Conservation (phyloP, 2,329 filamentous ascomycete species). For the Daldinia eschscholtzii region DNA sequence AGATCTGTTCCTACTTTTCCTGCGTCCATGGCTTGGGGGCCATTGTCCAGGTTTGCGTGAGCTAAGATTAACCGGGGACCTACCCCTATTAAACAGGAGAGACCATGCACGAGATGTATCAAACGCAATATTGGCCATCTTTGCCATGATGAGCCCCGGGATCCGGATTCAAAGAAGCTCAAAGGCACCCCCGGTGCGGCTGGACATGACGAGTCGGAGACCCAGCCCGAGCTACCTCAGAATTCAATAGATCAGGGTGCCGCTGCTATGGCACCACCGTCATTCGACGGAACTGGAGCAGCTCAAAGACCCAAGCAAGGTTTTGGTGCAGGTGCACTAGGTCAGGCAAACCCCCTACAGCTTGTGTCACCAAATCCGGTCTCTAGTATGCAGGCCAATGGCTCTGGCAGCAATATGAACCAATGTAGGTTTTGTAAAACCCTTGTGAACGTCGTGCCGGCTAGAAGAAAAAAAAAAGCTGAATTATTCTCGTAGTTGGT, state of each 20-base stretch:
- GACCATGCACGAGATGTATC: constrained; percentile 96
- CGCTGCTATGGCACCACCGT: constrained; percentile 68
- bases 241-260: constrained; percentile 67
- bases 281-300: constrained; percentile 56
- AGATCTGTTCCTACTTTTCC: constrained; percentile 51
- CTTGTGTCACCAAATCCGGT: constrained; percentile 79
- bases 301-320: constrained; percentile 59
- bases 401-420: constrained; percentile 74
- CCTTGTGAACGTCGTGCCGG: constrained; percentile 48
- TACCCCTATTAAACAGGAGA: constrained; percentile 72
- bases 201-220: constrained; percentile 71
- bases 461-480: constrained; percentile 42
- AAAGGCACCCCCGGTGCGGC: constrained; percentile 74
- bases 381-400: constrained; percentile 74
- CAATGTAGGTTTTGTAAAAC: constrained; percentile 73
- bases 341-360: constrained; percentile 69
- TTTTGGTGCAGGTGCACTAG: constrained; percentile 60
- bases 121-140: constrained; percentile 99
- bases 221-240: constrained; percentile 64
- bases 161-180: constrained; percentile 81
- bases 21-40: constrained; percentile 49
- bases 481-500: constrained; percentile 68
- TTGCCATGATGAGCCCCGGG: constrained; percentile 96
- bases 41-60: constrained; percentile 47
- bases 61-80: constrained; percentile 54